phyloP scores from a whole-genome alignment of 139 green algal species.

The Pleodorina starrii region DNA sequence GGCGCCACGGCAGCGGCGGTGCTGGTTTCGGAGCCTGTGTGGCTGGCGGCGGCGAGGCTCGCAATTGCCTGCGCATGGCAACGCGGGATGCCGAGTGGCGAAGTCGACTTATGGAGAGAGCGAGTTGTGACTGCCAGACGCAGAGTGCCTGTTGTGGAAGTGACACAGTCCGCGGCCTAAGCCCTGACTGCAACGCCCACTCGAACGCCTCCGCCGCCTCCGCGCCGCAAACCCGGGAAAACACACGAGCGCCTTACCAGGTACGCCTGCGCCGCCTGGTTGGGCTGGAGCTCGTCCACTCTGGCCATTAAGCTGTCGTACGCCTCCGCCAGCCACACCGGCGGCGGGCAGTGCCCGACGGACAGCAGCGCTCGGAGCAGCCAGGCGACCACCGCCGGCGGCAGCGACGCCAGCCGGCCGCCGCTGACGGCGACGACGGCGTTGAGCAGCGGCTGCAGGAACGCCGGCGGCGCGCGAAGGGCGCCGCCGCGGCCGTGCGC shows the following conservation, averaged over 20 bases:
- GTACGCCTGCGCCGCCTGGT: slow-evolving; percentile 10
- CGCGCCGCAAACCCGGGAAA: too few species aligned
- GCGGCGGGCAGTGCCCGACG: neutral
- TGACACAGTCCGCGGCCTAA: too few species aligned
- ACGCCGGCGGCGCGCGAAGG: neutral
- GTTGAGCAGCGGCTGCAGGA: slow-evolving; percentile 15
- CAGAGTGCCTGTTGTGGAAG: too few species aligned
- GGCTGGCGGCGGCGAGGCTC: neutral
- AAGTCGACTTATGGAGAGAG: too few species aligned
- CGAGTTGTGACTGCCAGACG: too few species aligned
- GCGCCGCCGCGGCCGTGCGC: neutral
- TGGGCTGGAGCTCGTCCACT: neutral
- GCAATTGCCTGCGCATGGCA: slow-evolving; percentile 18
- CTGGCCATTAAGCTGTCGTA: neutral
- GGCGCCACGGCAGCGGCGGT: too few species aligned
- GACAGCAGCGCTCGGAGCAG: neutral
- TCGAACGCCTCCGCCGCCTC: too few species aligned
- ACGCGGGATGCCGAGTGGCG: too few species aligned
- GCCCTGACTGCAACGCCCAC: too few species aligned
- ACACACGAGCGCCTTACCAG: slow-evolving; percentile 23
- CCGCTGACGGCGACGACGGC: neutral
- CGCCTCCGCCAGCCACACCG: slow-evolving; percentile 33
- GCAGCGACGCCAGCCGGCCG: slow-evolving; percentile 14
- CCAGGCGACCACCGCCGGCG: neutral
- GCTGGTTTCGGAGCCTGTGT: neutral